phyloP scores from a whole-genome alignment of 768 basidiomycete genomes.

The Suillus paluster region DNA sequence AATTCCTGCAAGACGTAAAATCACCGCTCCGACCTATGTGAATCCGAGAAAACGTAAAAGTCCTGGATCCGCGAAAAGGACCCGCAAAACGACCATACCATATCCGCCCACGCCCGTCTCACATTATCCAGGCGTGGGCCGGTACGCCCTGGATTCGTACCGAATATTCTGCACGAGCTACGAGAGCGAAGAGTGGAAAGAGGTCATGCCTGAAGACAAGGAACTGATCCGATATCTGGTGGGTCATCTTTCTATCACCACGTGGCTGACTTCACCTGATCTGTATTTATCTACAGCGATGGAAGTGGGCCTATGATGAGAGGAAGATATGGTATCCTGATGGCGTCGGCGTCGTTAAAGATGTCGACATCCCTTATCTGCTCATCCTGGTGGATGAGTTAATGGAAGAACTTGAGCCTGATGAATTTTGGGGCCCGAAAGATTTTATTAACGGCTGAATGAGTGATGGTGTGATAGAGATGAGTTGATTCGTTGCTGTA shows the following conservation, averaged over 20 bases:
- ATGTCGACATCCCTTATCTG: slow-evolving; percentile 43
- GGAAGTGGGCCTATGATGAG: slow-evolving; percentile 72
- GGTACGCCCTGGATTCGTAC: slow-evolving; percentile 78
- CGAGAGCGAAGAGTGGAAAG: slow-evolving; percentile 56
- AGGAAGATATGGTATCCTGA: slow-evolving; percentile 53
- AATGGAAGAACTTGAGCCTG: slow-evolving; percentile 15
- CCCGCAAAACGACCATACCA: background rate
- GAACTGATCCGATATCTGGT: slow-evolving; percentile 71
- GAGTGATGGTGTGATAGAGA: background rate
- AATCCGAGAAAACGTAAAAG: background rate
- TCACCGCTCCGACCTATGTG: background rate
- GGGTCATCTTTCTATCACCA: slow-evolving; percentile 22
- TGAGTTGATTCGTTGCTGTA: background rate
- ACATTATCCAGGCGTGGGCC: slow-evolving; percentile 66
- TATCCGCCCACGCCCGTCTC: slow-evolving; percentile 57
- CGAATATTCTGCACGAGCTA: slow-evolving; percentile 60
- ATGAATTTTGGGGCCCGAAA: slow-evolving; percentile 6
- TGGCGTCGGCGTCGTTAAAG: slow-evolving; percentile 43
- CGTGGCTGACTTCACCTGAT: background rate
- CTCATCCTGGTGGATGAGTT: slow-evolving; percentile 46
- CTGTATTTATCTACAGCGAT: slow-evolving; percentile 49
- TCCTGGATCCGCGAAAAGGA: background rate
- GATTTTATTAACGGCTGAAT: slow-evolving; percentile 4
- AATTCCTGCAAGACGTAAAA: background rate
- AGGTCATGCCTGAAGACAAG: slow-evolving; percentile 68